Base-by-base conservation (phyloP, 257 asterid species). In the Solanum chilense region DNA sequence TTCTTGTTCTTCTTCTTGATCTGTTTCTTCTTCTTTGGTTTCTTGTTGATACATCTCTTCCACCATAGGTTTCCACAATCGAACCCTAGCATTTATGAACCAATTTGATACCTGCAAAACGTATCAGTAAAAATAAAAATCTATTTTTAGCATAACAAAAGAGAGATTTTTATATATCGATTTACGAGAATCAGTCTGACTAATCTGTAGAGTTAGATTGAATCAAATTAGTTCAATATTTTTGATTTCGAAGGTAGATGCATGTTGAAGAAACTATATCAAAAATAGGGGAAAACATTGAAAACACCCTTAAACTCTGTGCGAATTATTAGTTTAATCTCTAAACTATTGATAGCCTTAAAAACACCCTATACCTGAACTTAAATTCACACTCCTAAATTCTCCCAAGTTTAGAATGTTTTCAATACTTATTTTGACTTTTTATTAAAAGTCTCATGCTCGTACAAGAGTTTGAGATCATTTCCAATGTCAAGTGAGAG, bases 61-160 rank as follows among this genome's bases (percentile, higher is more conserved):
- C 75, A 95, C 96, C 98, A 95, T 95, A 13, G 98, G 98, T 90
- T 95, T 95, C 98, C 98, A 95, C 37, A 95, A 92, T 52, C 98
- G 93, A 90, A 95, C 98, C 95, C 98, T 93, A 86, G 98, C 98
- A 91, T 95, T 95, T 80, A 95, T 95, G 92, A 95, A 95, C 98
- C 98, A 96, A 86, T 96, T 96, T 23, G 98, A 94, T 27, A 96
- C 98, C 98, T 96, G 92, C 33, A 87, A 41, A 27, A 1, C 0
- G 0, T 14, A 3, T 0, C 1, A 9, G 14, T 60, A n/a, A 62
- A 23, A 62, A 5, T 62, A 4, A n/a, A 60, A 4, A 60, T 60
- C 14, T 21, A 60, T 9, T 23, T 60, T 60, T 23, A 60, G 1
- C 4, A 60, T 2, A 23, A 60, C 1, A 21, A 21, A 21, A 21